Evolutionary conservation across 495 filamentous ascomycete genomes (phyloP).

Genomic region (Daldinia grandis): DNA sequence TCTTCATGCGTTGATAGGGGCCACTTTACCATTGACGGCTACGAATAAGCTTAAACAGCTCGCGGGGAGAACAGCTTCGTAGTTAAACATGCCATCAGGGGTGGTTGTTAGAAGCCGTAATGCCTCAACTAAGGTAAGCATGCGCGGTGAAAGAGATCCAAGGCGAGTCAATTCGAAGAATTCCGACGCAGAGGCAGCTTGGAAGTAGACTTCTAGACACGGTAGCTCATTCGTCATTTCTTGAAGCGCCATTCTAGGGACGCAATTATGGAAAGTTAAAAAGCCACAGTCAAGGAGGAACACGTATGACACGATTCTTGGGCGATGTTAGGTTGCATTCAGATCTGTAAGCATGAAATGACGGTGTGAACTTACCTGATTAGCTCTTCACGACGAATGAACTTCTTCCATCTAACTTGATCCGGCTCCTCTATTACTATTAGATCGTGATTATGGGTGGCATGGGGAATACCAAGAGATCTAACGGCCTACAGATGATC

Average conservation of each 20-base stretch:
- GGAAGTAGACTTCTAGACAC: constrained; percentile 1
- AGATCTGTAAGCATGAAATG: not conserved
- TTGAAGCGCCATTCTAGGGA: not conserved
- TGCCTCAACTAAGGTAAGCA: not conserved
- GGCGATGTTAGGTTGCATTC: not conserved
- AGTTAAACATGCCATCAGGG: not conserved
- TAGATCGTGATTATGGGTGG: not conserved
- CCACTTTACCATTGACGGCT: not conserved
- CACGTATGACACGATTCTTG: not conserved
- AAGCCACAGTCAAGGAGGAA: constrained; percentile 1
- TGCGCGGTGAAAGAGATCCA: not conserved
- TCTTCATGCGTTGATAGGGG: not conserved
- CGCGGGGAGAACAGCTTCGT: not conserved
- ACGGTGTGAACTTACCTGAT: not conserved
- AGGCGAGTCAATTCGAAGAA: not conserved
- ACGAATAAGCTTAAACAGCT: not conserved
- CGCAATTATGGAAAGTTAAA: not conserved
- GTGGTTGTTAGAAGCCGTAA: not conserved
- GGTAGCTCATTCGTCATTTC: constrained; percentile 1
- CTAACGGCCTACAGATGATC: not conserved
- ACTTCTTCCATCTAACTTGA: not conserved
- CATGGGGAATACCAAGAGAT: not conserved
- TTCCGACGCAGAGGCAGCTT: not conserved
- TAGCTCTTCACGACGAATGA: not conserved
- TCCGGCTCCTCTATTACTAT: not conserved